Percentiles rank a stretch among this genome's conserved stretches.
These are phyloP conservation scores for Sisymbrium irio DNA, from an alignment of 345 rosid species.

Conservation along the genomic window DNA sequence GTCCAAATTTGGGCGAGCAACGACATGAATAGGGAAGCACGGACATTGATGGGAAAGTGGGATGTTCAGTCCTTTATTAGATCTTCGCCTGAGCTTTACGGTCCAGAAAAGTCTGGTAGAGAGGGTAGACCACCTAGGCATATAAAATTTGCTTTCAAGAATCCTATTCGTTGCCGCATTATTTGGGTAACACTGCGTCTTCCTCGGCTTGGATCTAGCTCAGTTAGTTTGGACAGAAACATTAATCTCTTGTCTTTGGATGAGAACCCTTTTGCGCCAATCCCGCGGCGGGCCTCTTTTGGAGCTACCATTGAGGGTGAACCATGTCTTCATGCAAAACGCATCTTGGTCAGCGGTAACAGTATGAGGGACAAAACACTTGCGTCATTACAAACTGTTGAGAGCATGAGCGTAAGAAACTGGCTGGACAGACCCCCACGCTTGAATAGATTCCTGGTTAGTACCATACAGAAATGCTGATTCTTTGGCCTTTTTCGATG, in stretches of 20 bases:
- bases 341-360: slow-evolving; percentile 70
- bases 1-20: slow-evolving; percentile 97
- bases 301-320: slow-evolving; percentile 68
- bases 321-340: slow-evolving; percentile 86
- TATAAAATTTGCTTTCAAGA: slow-evolving; percentile 68
- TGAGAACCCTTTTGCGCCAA: slow-evolving; percentile 84
- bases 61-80: slow-evolving; percentile 69
- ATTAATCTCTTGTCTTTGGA: slow-evolving; percentile 72
- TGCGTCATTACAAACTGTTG: slow-evolving; percentile 46
- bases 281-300: slow-evolving; percentile 71
- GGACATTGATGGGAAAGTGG: slow-evolving; percentile 89
- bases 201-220: slow-evolving; percentile 78
- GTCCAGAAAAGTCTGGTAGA: slow-evolving; percentile 56
- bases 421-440: slow-evolving; percentile 82
- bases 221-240: slow-evolving; percentile 67
- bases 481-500: background rate
- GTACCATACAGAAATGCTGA: slow-evolving; percentile 6
- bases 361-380: slow-evolving; percentile 46
- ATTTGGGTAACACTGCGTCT: slow-evolving; percentile 80
- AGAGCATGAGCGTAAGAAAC: slow-evolving; percentile 53
- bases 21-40: slow-evolving; percentile 74
- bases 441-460: slow-evolving; percentile 82
- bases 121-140: slow-evolving; percentile 73
- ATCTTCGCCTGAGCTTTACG: slow-evolving; percentile 69
- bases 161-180: slow-evolving; percentile 79